phyloP scores from a whole-genome alignment of 148 eudicot species.

The Chenopodium formosanum region DNA sequence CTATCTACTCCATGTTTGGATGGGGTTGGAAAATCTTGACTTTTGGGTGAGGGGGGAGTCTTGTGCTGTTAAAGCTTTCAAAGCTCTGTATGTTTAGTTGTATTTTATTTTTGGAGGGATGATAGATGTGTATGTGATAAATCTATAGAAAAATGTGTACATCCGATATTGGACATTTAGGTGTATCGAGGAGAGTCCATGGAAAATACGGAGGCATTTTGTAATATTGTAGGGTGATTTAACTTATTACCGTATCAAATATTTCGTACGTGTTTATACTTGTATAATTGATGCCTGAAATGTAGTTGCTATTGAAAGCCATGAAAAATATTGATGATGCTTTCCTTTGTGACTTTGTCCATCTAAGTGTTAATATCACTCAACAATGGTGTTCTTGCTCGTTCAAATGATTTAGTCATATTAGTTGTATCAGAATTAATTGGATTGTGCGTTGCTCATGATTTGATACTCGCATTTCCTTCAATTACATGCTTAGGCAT shows the following conservation, averaged over 20 bases:
- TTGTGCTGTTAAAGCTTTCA: neutral
- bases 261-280: neutral
- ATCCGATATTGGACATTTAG: too few relatives aligned
- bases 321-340: too few relatives aligned
- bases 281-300: neutral
- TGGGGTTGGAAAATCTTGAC: neutral
- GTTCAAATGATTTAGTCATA: too few relatives aligned
- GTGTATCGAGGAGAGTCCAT: too few relatives aligned
- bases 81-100: neutral
- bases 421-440: neutral
- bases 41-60: too few relatives aligned
- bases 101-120: too few relatives aligned
- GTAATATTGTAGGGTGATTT: neutral
- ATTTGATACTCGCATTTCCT: constrained; percentile 6
- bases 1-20: neutral
- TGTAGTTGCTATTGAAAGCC: neutral
- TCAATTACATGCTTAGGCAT: constrained; percentile 21
- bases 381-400: too few relatives aligned
- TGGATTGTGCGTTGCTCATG: neutral
- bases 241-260: too few relatives aligned
- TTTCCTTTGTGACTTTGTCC: too few relatives aligned
- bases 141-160: too few relatives aligned
- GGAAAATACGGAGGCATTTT: neutral
- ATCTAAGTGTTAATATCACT: too few relatives aligned
- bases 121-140: too few relatives aligned